Conservation (phyloP, 1,139 yeast genomes). For the Blastobotrys malaysiensis region DNA sequence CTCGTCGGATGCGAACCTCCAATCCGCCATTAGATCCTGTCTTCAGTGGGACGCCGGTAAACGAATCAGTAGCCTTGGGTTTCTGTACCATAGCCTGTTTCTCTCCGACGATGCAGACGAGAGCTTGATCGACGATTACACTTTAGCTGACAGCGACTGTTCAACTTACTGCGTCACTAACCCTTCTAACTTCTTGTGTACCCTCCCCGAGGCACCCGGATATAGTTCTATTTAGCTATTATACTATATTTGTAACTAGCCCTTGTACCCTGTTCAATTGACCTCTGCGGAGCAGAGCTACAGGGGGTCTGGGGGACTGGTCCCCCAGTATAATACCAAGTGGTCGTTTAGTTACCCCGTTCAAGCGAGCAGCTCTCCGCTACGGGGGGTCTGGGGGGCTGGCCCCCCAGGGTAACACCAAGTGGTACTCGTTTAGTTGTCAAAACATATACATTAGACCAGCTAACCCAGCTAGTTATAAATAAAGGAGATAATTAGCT, state of each 20-base stretch:
- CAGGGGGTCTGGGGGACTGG: too few species aligned
- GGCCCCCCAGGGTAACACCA: too few species aligned
- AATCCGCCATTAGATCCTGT: slow-evolving; percentile 18
- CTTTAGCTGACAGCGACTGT: neutral
- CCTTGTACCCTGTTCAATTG: too few species aligned
- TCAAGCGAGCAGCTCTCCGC: too few species aligned
- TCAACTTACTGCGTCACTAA: neutral
- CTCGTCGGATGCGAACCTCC: neutral
- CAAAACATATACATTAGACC: neutral
- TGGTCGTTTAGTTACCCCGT: too few species aligned
- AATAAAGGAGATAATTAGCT: neutral
- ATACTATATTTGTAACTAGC: neutral
- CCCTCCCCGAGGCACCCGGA: neutral
- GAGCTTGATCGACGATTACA: neutral
- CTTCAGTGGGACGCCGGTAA: slow-evolving; percentile 52
- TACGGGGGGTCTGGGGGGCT: too few species aligned
- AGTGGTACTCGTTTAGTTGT: too few species aligned
- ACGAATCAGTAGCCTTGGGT: slow-evolving; percentile 61
- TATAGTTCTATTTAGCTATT: neutral
- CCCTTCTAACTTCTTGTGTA: neutral
- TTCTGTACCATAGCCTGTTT: slow-evolving; percentile 36
- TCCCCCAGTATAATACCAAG: too few species aligned
- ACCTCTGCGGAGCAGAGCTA: too few species aligned
- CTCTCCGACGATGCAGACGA: neutral
- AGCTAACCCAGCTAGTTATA: neutral